Conservation (phyloP, 257 asterid species). For the Nicotiana sylvestris region DNA sequence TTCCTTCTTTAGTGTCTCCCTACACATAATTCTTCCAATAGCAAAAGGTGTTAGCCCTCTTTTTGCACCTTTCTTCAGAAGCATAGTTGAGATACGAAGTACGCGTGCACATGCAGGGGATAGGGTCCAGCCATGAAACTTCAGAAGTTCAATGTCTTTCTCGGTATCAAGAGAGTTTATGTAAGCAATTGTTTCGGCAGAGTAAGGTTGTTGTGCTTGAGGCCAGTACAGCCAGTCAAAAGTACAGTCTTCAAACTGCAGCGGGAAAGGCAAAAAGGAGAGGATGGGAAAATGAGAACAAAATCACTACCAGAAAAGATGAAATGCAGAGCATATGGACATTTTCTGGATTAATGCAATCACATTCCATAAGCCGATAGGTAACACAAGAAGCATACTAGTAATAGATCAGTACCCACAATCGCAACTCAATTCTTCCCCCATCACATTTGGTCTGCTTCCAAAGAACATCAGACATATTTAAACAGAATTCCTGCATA, state of each 20-base stretch:
- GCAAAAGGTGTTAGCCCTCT: conserved; percentile 56
- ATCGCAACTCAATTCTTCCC: background rate
- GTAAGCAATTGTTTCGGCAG: conserved; percentile 47
- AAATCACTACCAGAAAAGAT: background rate
- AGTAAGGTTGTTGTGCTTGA: conserved; percentile 54
- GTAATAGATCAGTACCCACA: background rate
- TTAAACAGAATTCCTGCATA: background rate
- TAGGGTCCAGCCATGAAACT: conserved; percentile 60
- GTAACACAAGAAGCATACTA: background rate
- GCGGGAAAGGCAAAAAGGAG: background rate
- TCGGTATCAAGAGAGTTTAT: conserved; percentile 58
- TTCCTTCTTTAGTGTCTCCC: conserved; percentile 54
- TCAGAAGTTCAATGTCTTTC: conserved; percentile 56
- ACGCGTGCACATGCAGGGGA: conserved; percentile 47
- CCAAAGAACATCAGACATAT: background rate
- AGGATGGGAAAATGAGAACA: background rate
- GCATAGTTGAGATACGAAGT: conserved; percentile 63
- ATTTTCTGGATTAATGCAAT: background rate
- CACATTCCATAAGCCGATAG: background rate
- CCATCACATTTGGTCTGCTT: background rate
- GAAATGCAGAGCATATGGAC: background rate
- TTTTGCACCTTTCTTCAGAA: conserved; percentile 64
- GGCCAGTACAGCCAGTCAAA: conserved; percentile 93
- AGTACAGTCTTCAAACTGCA: conserved; percentile 73
- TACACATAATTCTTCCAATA: conserved; percentile 67